These are phyloP conservation scores for Globisporangium radiosum DNA, from an alignment of 352 stramenopile genomes.

Conservation along the genomic window DNA sequence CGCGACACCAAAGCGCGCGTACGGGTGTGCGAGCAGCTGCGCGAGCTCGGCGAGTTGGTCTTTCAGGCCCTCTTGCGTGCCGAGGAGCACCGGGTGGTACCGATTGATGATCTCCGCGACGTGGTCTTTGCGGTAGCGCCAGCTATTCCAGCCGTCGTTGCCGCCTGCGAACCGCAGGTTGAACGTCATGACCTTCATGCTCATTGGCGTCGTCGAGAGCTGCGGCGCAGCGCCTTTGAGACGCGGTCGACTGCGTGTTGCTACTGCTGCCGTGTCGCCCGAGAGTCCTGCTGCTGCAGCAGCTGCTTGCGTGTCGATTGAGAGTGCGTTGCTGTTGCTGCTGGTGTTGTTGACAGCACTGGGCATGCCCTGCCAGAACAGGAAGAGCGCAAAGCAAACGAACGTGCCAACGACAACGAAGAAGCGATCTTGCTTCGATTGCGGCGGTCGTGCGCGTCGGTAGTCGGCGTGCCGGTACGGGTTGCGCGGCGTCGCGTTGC, in stretches of 20 bases:
- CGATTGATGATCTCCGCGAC: slow-evolving; percentile 69
- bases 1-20: slow-evolving; percentile 69
- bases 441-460: slow-evolving; percentile 19
- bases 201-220: slow-evolving; percentile 30
- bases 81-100: slow-evolving; percentile 66
- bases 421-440: slow-evolving; percentile 34
- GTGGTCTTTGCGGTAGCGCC: slow-evolving; percentile 65
- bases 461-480: slow-evolving; percentile 69
- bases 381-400: slow-evolving; percentile 62
- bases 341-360: background rate
- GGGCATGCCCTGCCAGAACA: slow-evolving; percentile 34
- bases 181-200: slow-evolving; percentile 81
- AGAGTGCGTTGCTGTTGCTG: slow-evolving; percentile 6
- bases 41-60: slow-evolving; percentile 55
- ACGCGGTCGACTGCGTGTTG: background rate
- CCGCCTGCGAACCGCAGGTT: slow-evolving; percentile 68
- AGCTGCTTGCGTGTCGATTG: slow-evolving; percentile 29
- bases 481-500: slow-evolving; percentile 49
- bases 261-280: slow-evolving; percentile 8
- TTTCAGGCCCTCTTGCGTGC: slow-evolving; percentile 70
- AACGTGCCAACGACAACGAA: slow-evolving; percentile 61
- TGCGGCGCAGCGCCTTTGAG: slow-evolving; percentile 11
- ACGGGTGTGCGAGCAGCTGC: slow-evolving; percentile 42
- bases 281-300: slow-evolving; percentile 24
- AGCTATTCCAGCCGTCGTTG: slow-evolving; percentile 59